phyloP scores from a whole-genome alignment of 1,284 basidiomycete genomes.

The Kwoniella shivajii region DNA sequence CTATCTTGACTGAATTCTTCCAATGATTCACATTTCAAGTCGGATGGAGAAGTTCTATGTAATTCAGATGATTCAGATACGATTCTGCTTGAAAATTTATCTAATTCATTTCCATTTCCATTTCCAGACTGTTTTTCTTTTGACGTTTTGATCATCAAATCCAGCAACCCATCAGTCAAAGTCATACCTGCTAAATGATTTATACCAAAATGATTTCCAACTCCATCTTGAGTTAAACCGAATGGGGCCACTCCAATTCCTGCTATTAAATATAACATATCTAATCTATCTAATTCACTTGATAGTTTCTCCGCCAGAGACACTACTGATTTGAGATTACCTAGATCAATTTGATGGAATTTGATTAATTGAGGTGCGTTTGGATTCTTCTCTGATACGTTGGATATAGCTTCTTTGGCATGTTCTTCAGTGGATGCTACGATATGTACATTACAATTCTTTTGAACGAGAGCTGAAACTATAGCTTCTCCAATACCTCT shows the following conservation, averaged over 20 bases:
- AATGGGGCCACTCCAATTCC: slow-evolving; percentile 48
- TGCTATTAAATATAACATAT: slow-evolving; percentile 42
- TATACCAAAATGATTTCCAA: slow-evolving; percentile 46
- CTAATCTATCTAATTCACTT: slow-evolving; percentile 27
- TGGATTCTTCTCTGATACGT: slow-evolving; percentile 31
- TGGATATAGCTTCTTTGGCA: slow-evolving; percentile 35
- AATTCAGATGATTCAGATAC: slow-evolving; percentile 43
- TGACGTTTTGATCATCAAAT: slow-evolving; percentile 41
- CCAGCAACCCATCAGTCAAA: slow-evolving; percentile 40
- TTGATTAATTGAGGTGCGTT: slow-evolving; percentile 19
- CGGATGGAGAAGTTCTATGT: slow-evolving; percentile 35
- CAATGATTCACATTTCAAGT: slow-evolving; percentile 41
- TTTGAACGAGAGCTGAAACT: slow-evolving; percentile 29
- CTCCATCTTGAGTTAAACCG: slow-evolving; percentile 37
- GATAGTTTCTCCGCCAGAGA: slow-evolving; percentile 60
- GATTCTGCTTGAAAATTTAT: slow-evolving; percentile 37
- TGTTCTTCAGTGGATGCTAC: slow-evolving; percentile 38
- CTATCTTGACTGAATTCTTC: slow-evolving; percentile 40
- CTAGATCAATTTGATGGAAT: slow-evolving; percentile 38
- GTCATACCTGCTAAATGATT: slow-evolving; percentile 45
- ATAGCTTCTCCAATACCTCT: slow-evolving; percentile 37
- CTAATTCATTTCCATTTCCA: slow-evolving; percentile 14
- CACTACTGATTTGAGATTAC: slow-evolving; percentile 54
- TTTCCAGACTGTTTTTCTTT: slow-evolving; percentile 19
- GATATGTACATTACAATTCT: slow-evolving; percentile 39